A percentile compares a stretch with the other conserved stretches of the same genome.
Evolutionary conservation across 202 grass and related monocot species (phyloP).

Genomic region (Carex sylvatica): DNA sequence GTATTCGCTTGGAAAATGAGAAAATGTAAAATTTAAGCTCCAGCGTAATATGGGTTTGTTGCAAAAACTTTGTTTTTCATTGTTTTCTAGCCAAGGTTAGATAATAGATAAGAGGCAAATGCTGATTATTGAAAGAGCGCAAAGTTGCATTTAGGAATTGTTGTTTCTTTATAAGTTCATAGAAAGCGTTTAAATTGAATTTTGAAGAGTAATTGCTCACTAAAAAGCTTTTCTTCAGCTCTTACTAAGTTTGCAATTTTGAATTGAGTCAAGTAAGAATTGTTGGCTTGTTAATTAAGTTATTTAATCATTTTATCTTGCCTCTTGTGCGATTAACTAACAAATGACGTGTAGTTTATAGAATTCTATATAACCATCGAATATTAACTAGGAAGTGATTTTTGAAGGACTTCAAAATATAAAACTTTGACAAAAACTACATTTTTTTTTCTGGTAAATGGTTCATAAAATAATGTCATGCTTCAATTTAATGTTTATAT

Average conservation of each 20-base stretch:
- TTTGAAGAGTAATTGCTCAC: neutral
- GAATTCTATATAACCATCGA: neutral
- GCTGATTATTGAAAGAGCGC: neutral
- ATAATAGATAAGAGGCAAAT: neutral
- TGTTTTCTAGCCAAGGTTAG: neutral
- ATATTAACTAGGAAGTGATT: neutral
- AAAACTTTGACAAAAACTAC: neutral
- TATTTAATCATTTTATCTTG: neutral
- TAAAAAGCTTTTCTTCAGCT: neutral
- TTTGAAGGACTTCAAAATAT: neutral
- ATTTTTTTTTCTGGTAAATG: neutral
- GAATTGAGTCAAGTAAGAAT: too few relatives aligned
- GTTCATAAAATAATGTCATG: neutral
- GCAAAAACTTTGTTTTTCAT: neutral
- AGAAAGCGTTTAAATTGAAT: neutral
- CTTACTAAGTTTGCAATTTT: neutral
- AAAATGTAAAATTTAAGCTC: slow-evolving; percentile 22
- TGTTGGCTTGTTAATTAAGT: neutral
- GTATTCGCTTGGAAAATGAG: slow-evolving; percentile 39
- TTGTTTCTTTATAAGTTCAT: neutral
- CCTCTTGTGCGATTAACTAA: neutral
- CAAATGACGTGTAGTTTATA: neutral
- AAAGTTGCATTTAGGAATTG: neutral
- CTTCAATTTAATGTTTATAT: neutral
- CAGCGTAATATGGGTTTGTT: neutral